Base-by-base conservation (phyloP, 306 rosid species). In the Spatholobus suberectus region DNA sequence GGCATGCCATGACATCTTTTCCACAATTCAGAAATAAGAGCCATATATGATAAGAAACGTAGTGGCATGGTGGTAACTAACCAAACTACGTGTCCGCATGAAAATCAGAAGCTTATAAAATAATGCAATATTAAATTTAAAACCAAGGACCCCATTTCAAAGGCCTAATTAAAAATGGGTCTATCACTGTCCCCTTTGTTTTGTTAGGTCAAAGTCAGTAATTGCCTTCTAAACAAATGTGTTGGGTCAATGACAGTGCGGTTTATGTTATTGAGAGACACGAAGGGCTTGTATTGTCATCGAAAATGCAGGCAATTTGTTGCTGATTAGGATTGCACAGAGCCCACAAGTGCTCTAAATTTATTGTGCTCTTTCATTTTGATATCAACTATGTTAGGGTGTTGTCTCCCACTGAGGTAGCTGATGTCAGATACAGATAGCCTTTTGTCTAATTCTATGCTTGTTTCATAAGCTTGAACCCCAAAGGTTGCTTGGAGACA, bases 401-500 rank as follows among this genome's bases (percentile, higher is more conserved):
- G 0, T 54, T 83, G 92, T 89, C 89, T 81, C 82, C 89, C 70
- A 41, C 76, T 76, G 21, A 68, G 85, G 84, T 76, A 35, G 78
- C 83, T 82, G 23, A 73, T 69, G 81, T 83, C 87, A 76, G 78
- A 59, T 6, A 24, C 79, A 46, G 66, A 23, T 80, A 67, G 34
- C 55, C 84, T 81, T 86, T 86, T 90, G 87, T 83, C 87, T 62
- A 71, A 70, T 81, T 73, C 14, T 29, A 41, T 49, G 74, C 43
- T 82, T 76, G 10, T n/a, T 66, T 71, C 21, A 61, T 75, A 29
- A 67, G 77, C 70, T 70, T 54, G 3, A 73, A 63, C 40, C 44
- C n/a, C 41, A 71, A 14, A 44, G 9, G 68, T 57, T 13, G 73
- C 73, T 69, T 76, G 1, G 73, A 35, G 75, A 85, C 82, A 58